Evolutionary conservation across 2,329 filamentous ascomycete genomes (phyloP).

Genomic region (Parascedosporium putredinis): DNA sequence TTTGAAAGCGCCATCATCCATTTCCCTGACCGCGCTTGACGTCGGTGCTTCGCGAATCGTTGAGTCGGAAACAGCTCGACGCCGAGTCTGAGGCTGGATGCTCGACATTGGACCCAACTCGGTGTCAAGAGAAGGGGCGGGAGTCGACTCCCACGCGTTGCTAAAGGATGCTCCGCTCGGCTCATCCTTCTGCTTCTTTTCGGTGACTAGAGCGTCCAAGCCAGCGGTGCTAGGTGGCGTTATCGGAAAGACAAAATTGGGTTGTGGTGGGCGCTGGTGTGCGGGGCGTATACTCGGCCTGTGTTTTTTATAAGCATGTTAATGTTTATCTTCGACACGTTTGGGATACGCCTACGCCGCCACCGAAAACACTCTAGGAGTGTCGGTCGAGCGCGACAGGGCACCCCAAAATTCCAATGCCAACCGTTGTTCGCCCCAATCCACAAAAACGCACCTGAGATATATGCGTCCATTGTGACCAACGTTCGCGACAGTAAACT

Average conservation of each 20-base stretch:
- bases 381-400: background rate
- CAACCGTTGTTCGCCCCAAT: too few relatives aligned
- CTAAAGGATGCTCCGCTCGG: slow-evolving; percentile 8
- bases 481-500: slow-evolving; percentile 73
- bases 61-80: slow-evolving; percentile 66
- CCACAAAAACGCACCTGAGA: slow-evolving; percentile 50
- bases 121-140: background rate
- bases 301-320: slow-evolving; percentile 2
- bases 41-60: slow-evolving; percentile 55
- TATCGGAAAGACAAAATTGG: slow-evolving; percentile 48
- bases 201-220: slow-evolving; percentile 33
- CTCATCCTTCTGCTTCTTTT: slow-evolving; percentile 17
- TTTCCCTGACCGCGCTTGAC: slow-evolving; percentile 30
- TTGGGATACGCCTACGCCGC: background rate
- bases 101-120: background rate
- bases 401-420: too few relatives aligned
- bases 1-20: slow-evolving; percentile 61
- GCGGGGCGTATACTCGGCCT: slow-evolving; percentile 53
- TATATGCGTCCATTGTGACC: slow-evolving; percentile 77
- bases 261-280: slow-evolving; percentile 51
- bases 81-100: slow-evolving; percentile 24
- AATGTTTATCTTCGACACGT: background rate
- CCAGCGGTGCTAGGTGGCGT: slow-evolving; percentile 50
- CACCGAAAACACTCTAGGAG: background rate
- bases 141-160: background rate